Evolutionary conservation across 106 monocot genomes (phyloP), one percentile per base, ranked within the genome.

Genomic region (Acorus calamus): DNA sequence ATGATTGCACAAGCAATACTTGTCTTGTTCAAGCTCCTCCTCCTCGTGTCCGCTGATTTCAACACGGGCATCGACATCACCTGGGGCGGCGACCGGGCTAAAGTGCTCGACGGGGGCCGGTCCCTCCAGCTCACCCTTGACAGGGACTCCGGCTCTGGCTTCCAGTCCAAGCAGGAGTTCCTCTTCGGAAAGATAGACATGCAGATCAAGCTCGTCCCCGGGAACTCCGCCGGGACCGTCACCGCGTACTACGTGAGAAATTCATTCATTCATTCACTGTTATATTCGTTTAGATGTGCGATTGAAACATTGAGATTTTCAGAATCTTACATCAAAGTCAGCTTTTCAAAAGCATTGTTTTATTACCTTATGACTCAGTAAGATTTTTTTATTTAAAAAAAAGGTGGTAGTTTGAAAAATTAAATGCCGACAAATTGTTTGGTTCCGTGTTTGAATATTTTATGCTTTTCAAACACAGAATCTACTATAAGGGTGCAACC

Each of bases 151-250:
- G 53, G 66, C 45, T 55, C 66, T 1, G 66, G 13, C 2, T 54
- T 66, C 66, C 8, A 43, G 12, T 43, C 66, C 55, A 43, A 66
- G 9, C 48, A 55, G 6, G 66, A 66, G 66, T 66, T 11, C 66
- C 52, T 66, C 9, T 66, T 42, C 11, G 66, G 66, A 6, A n/a
- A n/a, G 54, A 55, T 66, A 4, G 66, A 66, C 45, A 66, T 66
- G 54, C 41, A 55, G 54, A 53, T 66, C 42, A 66, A 66, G 66
- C 43, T 66, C 42, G 66, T 66, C 9, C 66, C 66, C n/a, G 66
- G 66, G 12, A 66, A 66, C 66, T 66, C 66, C 11, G 52, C 66
- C 10, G 66, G 66, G 7, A 66, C 66, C 10, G 55, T 54, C 54
- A 66, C 66, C 11, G 28, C 66, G 4, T 66, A 42, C 41, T 66